Evolutionary conservation across 1,284 basidiomycete species (phyloP).

Genomic region (Leucocoprinus gongylophorus): DNA sequence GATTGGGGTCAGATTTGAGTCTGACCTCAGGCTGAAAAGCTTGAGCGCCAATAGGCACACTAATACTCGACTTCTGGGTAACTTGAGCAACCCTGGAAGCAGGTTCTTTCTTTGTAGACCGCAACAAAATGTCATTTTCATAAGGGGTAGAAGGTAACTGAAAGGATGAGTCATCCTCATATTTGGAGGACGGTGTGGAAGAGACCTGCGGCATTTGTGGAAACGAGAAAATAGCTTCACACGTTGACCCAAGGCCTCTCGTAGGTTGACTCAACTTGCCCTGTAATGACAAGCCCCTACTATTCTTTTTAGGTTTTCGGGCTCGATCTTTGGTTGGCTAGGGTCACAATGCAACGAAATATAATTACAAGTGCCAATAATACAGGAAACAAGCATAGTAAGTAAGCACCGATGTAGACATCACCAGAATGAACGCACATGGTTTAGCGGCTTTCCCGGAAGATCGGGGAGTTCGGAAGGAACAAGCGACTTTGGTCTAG

Average conservation of each 20-base stretch:
- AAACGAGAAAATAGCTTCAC: neutral
- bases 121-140: neutral
- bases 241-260: neutral
- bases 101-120: neutral
- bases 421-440: constrained; percentile 78
- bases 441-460: constrained; percentile 59
- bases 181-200: neutral
- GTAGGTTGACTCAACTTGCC: constrained; percentile 2
- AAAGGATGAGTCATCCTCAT: neutral
- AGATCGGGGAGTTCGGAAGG: constrained; percentile 35
- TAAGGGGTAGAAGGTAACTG: neutral
- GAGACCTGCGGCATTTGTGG: neutral
- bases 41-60: constrained; percentile 11
- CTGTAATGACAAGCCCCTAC: constrained; percentile 10
- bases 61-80: constrained; percentile 13
- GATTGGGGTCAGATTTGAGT: constrained; percentile 8
- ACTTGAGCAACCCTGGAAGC: constrained; percentile 14
- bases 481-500: constrained; percentile 22
- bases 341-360: constrained; percentile 22
- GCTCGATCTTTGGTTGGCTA: constrained; percentile 68
- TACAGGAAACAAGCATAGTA: constrained; percentile 27
- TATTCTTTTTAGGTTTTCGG: constrained; percentile 52
- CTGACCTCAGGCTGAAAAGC: neutral
- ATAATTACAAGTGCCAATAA: constrained; percentile 25
- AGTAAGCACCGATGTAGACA: constrained; percentile 36